Evolutionary conservation across 306 rosid species (phyloP), one percentile per base, ranked within the genome.

Genomic region (Trifolium subterraneum): DNA sequence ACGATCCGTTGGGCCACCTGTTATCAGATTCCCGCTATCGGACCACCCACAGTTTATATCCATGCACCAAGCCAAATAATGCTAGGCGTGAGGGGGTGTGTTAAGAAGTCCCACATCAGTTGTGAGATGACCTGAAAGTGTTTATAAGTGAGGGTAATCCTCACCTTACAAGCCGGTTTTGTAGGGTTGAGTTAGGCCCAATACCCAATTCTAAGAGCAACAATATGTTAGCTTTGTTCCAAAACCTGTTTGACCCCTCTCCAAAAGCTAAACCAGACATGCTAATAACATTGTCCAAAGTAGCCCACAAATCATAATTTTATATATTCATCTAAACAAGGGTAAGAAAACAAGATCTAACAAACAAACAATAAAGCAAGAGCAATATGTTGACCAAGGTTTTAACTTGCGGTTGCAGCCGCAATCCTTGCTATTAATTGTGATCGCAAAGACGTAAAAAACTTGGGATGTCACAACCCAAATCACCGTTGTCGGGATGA

Each of bases 301-400:
- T n/a, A 60, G 4, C 29, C 55, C 59, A 22, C 18, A 20, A 45
- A 67, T 55, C 39, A 68, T 20, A 58, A 47, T 18, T 58, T 65
- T 16, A 50, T 51, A 18, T 51, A 51, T 63, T 39, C 54, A 74
- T 44, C 13, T 27, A 36, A 64, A n/a, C 15, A 64, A 50, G 23
- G 23, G 39, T 14, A 14, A 14, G 66, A 64, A 36, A 64, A 6
- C 50, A 10, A 64, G 48, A 64, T 64, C 25, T 36, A 64, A 64
- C 23, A 36, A 27, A 31, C 35, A 27, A 27, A 59, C 1, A 4
- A 45, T 13, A 50, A 50, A n/a, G 3, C 20, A 50, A 50, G 16
- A 16, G 10, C 8, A 20, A 50, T 51, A n/a, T 18, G 12, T 8
- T 18, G 10, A 51, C 10, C 16, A 51, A 51, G 58, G 5, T 2